Evolutionary conservation across 108 stramenopile species (phyloP), one percentile per base, ranked within the genome.

Genomic region (Skeletonema potamos): DNA sequence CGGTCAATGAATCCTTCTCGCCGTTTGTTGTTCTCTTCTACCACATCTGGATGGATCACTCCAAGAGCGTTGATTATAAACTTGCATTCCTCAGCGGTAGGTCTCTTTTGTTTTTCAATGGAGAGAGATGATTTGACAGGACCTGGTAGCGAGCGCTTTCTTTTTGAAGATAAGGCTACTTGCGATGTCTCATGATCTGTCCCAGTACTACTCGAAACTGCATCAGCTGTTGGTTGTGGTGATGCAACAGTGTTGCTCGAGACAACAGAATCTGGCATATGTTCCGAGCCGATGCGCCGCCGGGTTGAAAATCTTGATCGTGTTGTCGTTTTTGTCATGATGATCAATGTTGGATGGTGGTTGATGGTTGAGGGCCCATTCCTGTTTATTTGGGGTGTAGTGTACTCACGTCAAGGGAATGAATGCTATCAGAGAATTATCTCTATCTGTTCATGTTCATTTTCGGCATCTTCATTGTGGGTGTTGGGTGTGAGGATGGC

Each of bases 11-110:
- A 62, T 11, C 43, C 54, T 36, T 72, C 58, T 44, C 75, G 68
- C 20, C 84, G 76, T 73, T 87, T 71, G 32, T 79, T 46, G 39
- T 83, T 85, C 29, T 74, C 62, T 33, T 74, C 66, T 11, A 87
- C 63, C 34, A 91, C 79, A 27, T 88, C 76, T 15, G 90, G 90
- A 73, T 91, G 90, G 9, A 91, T 62, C 60, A 77, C 78, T 18
- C 73, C 78, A 26, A 91, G 69, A 28, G 71, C 81, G 24, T 41
- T 41, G 9, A 77, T 70, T 12, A 77, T 76, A 24, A 63, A 76
- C n/a, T 62, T 51, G 48, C 83, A 80, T 57, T 72, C 77, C 62
- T 84, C 71, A 11, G 67, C 28, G 10, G 78, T 69, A 2, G 78
- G 73, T 22, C 66, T 72, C 18, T 66, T 41, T 15, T 15, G 39